Base-by-base conservation (phyloP, 1,284 basidiomycete species). In the Moesziomyces sp. region DNA sequence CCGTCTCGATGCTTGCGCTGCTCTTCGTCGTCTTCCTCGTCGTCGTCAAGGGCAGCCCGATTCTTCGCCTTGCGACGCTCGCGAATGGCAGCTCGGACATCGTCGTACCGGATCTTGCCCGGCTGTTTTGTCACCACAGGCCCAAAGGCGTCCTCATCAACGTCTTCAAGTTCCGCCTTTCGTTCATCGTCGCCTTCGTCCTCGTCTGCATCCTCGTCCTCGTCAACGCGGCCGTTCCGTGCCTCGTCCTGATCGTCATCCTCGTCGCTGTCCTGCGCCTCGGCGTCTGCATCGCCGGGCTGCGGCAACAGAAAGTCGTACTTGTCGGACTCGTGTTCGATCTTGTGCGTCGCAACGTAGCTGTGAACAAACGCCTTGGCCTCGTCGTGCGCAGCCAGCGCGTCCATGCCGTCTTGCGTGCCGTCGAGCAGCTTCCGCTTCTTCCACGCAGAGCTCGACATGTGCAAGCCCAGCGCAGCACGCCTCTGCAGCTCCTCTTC, bases 321-420 rank as follows among this genome's bases (percentile, higher is more conserved):
- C 52, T 61, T 70, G 3, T 63, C 72, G 28, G 57, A 48, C 38
- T 75, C 73, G 23, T 76, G 72, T 14, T 62, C 66, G 18, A 61
- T 33, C 35, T 50, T 26, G 46, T 79, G 79, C 48, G 78, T 76
- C 42, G 69, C 75, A 3, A 52, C 58, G 47, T 82, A 82, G 4
- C 57, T 58, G 19, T 61, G 48, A 8, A 82, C 72, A 56, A 82
- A 82, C 13, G 80, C 74, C 28, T 65, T 58, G 6, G 75, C 63
- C 38, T 81, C 79, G n/a, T 79, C 74, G 43, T 71, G 65, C 5
- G 33, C 69, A 0, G 69, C 77, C 1, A 82, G 53, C 4, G 52
- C 57, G 24, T 82, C 79, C 67, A 82, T 64, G 7, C 72, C 78
- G 47, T 82, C 80, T 33, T 77, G 71, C 4, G 68, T 73, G 5